Evolutionary conservation across 257 asterid genomes (phyloP), one percentile per base, ranked within the genome.

Genomic region (Capsicum rhomboideum): DNA sequence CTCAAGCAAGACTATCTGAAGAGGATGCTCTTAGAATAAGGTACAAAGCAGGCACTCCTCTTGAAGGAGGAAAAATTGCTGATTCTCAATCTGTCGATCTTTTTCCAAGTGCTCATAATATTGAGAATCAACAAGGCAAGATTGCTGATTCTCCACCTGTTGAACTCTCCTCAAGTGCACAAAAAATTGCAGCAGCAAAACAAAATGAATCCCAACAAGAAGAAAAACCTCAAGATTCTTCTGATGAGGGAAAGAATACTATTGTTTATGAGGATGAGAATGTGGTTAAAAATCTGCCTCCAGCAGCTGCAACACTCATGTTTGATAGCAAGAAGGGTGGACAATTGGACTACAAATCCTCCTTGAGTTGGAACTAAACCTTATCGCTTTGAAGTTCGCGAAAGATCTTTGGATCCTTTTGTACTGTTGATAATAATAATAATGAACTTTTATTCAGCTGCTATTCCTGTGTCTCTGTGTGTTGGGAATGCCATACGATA

Each of bases 1-100:
- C 90, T 18, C 93, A 90, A 74, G 93, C 93, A n/a, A 91, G 87
- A 83, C 42, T 85, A 52, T 85, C 90, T 16, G 94, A 91, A 63
- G 94, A 91, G 18, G 91, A 91, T 58, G 87, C 91, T 50, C 42
- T 90, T 84, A 85, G 94, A 84, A 34, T 86, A 1, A 17, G 89
- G 28, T 91, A 89, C 83, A 87, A 86, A 29, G 90, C 72, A 4
- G 92, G 92, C 1, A 89, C 87, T 40, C 91, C 91, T 49, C 88
- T 91, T 26, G 93, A 87, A 84, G 91, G 87, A 10, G 90, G 92
- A 21, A 91, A 88, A 74, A 88, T 88, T 26, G 89, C 90, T 4
- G 91, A 88, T 0, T 88, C 92, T 5, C 71, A 88, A 56, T 88
- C 90, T 1, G 86, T 88, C 1, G 88, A 90, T 31, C 84, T 89